Evolutionary conservation across 2,329 filamentous ascomycete species (phyloP), one percentile per base, ranked within the genome.

Genomic region (Exophiala calicioides): DNA sequence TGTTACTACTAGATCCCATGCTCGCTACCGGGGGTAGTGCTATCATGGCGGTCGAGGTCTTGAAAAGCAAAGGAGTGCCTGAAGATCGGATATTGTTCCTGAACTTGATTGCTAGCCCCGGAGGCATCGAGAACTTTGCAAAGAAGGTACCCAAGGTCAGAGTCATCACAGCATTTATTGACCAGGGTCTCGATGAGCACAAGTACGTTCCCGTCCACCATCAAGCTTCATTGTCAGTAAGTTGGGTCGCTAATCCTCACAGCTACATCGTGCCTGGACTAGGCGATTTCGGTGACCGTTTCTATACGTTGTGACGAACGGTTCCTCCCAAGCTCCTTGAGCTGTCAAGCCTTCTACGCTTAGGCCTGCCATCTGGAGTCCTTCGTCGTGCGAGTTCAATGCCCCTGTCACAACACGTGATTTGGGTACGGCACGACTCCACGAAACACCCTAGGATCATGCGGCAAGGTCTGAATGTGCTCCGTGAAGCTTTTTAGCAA

Each of bases 21-120:
- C 90, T 98, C 71, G 93, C 93, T 47, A 98, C 93, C 59, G 90
- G 91, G 58, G 93, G 93, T 35, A 96, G 90, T 47, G 93, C 93
- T 41, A 93, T 90, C 47, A 95, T 98, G 88, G 93, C 93, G 21
- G 90, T 97, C 13, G 88, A 97, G 56, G 89, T 96, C 3, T 77
- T 98, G 58, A 94, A 88, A 65, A 84, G 84, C 29, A 85, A 88
- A 56, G 93, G 93, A 23, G 93, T 98, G 4, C 90, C 90, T 0
- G 93, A 97, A 70, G 88, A 97, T 58, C 85, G 88, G 47, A 98
- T 98, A 53, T 75, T 97, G 29, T 98, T 98, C 73, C 77, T 98
- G 48, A 98, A 98, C 68, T 75, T 98, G 52, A 96, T 98, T 64
- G 90, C 93, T n/a, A 96, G 90, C 65, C 93, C 93, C 0, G 85